Base-by-base conservation (phyloP, 1,284 basidiomycete species). In the Coniferiporia weirii region DNA sequence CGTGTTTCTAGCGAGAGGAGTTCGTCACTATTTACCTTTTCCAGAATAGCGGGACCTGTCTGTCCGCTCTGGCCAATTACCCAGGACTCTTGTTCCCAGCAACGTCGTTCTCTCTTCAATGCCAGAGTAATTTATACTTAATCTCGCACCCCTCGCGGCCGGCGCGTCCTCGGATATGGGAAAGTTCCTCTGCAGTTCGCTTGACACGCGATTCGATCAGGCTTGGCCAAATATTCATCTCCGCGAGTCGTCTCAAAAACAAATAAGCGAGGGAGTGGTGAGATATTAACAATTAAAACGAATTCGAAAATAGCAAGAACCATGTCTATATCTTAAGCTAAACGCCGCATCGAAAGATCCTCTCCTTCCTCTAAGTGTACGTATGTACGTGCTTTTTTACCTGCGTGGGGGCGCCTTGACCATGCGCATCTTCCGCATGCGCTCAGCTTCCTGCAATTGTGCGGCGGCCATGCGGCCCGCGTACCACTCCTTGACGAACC, bases 401-500 rank as follows among this genome's bases (percentile, higher is more conserved):
- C 35, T 52, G 51, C 20, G 35, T 19, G 34, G 47, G 15, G 47
- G 47, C 22, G 35, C n/a, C 20, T 34, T 54, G 5, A 51, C 55
- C 59, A 49, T 48, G 7, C 53, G 49, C 36, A 61, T 50, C 48
- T 59, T 61, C 19, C 56, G 32, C 44, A 36, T 20, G 13, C 57
- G 45, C 35, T 58, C 60, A 17, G 35, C 43, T 12, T 48, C 44
- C 49, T 58, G 36, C 40, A 36, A 65, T 36, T 67, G 63, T 53
- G 67, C 66, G 49, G 66, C 67, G 7, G 53, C 61, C 47, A 65
- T 58, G 57, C 63, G 66, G 46, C 67, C 59, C 47, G 65, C 52
- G 52, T 67, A 69, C 67, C 67, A 73, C 54, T 69, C 64, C 57
- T 67, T 70, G 27, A 66, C 60, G 51, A 65, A 67, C 22, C 61